phyloP scores from a whole-genome alignment of 2,329 filamentous ascomycete species.

The Grosmannia huntii region DNA sequence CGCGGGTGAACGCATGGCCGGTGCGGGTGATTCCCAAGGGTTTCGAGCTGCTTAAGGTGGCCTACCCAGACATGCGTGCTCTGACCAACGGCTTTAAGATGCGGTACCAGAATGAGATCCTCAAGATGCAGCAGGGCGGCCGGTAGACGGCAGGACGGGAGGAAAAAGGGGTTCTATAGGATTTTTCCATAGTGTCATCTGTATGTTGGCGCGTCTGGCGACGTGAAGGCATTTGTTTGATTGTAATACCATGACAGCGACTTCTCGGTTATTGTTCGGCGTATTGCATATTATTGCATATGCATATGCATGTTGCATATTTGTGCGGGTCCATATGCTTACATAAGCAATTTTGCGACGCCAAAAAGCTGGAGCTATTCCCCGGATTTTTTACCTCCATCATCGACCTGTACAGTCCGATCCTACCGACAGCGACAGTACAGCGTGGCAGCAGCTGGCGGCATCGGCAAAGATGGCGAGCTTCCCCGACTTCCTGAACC shows the following conservation, averaged over 20 bases:
- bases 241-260: background rate
- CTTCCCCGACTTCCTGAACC: constrained; percentile 68
- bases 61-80: constrained; percentile 89
- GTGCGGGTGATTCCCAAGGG: constrained; percentile 89
- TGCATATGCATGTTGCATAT: no score
- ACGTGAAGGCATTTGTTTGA: background rate
- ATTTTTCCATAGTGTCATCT: no score
- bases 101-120: constrained; percentile 53
- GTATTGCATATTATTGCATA: no score
- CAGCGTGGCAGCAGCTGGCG: background rate
- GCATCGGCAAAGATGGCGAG: constrained; percentile 39
- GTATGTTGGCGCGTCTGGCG: no score
- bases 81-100: constrained; percentile 96
- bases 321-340: no score
- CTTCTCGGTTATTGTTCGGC: no score
- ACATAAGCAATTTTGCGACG: background rate
- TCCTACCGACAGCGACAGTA: no score
- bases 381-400: no score
- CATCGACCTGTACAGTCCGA: no score
- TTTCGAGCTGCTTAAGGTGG: constrained; percentile 77
- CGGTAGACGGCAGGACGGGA: constrained; percentile 1
- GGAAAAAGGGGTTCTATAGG: no score
- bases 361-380: background rate
- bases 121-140: constrained; percentile 36
- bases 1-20: constrained; percentile 63